phyloP scores from a whole-genome alignment of 257 asterid genomes.

The Gentiana dahurica region DNA sequence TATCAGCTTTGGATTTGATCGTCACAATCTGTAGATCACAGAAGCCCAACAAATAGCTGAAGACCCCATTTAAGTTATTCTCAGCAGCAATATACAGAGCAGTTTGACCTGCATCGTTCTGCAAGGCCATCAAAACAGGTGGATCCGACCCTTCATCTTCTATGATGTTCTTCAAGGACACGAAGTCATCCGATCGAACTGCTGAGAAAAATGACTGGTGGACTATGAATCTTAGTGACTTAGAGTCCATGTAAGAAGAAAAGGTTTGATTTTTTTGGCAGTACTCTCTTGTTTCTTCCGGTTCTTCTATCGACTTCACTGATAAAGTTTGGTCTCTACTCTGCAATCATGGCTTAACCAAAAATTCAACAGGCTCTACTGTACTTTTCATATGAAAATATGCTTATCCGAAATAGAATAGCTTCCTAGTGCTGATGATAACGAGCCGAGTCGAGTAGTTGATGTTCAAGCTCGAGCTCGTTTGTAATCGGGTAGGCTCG shows the following conservation, averaged over 20 bases:
- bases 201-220: constrained; percentile 83
- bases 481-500: too few species aligned
- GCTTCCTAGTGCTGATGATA: too few species aligned
- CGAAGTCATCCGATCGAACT: constrained; percentile 67
- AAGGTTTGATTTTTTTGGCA: too few species aligned
- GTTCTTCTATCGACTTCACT: too few species aligned
- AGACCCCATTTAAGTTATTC: constrained; percentile 40
- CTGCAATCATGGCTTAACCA: too few species aligned
- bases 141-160: constrained; percentile 58
- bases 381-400: too few species aligned
- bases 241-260: constrained; percentile 49
- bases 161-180: constrained; percentile 39
- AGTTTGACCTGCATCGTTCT: constrained; percentile 70
- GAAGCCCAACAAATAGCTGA: constrained; percentile 50
- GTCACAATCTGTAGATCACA: constrained; percentile 51
- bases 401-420: too few species aligned
- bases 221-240: constrained; percentile 63
- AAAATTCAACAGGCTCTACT: too few species aligned
- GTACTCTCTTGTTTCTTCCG: too few species aligned
- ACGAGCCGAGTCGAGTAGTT: too few species aligned
- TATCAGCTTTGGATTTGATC: constrained; percentile 73
- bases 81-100: constrained; percentile 69
- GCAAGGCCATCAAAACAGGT: constrained; percentile 48
- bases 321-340: too few species aligned
- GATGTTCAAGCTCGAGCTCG: too few species aligned